Conservation (phyloP, 352 stramenopile species). For the Pythium sukuiense region DNA sequence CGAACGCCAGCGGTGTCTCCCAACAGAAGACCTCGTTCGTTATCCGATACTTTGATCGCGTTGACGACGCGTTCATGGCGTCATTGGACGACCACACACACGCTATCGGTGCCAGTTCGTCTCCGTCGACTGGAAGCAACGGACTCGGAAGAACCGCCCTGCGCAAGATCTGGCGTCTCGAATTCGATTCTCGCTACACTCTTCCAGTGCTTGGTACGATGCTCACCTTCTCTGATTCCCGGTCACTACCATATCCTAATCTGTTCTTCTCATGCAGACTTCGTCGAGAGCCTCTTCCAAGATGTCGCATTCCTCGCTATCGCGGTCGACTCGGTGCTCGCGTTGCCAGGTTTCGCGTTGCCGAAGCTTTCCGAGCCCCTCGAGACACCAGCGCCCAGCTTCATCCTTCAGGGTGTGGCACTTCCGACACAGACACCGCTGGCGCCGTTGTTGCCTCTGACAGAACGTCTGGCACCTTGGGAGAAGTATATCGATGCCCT, state of each 20-base stretch:
- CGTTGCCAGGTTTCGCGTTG: conserved; percentile 16
- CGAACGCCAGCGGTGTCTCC: neutral
- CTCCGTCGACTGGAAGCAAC: neutral
- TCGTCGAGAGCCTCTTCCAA: conserved; percentile 16
- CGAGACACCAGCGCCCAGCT: neutral
- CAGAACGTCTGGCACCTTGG: conserved; percentile 40
- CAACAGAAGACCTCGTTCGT: conserved; percentile 61
- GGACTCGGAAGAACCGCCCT: neutral
- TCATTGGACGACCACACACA: conserved; percentile 15
- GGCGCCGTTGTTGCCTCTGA: conserved; percentile 9
- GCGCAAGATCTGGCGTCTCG: conserved; percentile 64
- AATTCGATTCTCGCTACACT: conserved; percentile 76
- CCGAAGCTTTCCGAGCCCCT: conserved; percentile 6
- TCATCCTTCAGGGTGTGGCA: conserved; percentile 64
- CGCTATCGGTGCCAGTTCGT: neutral
- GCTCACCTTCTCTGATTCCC: neutral
- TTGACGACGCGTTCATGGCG: conserved; percentile 29
- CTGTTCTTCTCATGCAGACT: conserved; percentile 10
- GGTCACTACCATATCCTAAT: neutral
- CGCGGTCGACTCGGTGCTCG: conserved; percentile 10
- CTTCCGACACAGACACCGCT: conserved; percentile 34
- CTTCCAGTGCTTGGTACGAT: conserved; percentile 50
- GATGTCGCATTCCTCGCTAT: conserved; percentile 21
- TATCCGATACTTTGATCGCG: conserved; percentile 54
- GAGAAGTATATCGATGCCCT: conserved; percentile 39